Percentiles rank a stretch among this genome's conserved stretches.
Evolutionary conservation across 2,329 filamentous ascomycete species (phyloP).

Genomic region (Colletotrichum tropicale): DNA sequence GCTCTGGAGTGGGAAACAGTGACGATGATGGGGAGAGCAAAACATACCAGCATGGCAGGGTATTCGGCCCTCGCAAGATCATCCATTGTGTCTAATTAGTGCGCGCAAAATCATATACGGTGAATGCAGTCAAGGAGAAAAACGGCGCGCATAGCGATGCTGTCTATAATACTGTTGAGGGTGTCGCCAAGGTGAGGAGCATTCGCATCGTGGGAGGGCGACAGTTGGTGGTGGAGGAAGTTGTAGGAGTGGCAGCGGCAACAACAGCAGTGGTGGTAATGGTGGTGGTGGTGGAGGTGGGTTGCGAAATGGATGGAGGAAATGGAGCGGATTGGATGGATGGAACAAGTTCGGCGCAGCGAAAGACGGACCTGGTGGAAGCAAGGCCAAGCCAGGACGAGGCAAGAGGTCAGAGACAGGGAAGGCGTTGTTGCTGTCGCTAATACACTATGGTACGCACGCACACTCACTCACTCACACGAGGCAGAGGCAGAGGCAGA

Average conservation of each 20-base stretch:
- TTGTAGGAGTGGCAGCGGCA: not conserved
- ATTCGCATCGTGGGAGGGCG: conserved; percentile 15
- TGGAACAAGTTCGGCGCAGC: not conserved
- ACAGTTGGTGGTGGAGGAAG: not conserved
- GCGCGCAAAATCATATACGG: conserved; percentile 19
- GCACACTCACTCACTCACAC: not conserved
- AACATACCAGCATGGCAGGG: conserved; percentile 83
- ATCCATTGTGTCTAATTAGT: conserved; percentile 59
- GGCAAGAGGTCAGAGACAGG: not conserved
- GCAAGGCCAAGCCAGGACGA: not conserved
- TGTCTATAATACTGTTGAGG: conserved; percentile 18
- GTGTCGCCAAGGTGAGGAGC: conserved; percentile 19
- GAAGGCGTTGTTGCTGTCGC: conserved; percentile 1
- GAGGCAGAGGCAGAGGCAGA: not conserved
- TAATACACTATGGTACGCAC: not conserved
- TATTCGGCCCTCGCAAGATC: conserved; percentile 88
- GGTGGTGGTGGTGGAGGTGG: not conserved
- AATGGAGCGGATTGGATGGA: conserved; percentile 12
- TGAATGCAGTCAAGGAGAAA: conserved; percentile 15
- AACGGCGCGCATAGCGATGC: conserved; percentile 24
- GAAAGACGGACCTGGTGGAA: not conserved
- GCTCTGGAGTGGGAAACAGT: not conserved
- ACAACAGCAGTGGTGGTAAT: not conserved
- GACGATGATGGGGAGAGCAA: not conserved
- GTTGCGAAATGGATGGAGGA: conserved; percentile 1